Conservation (phyloP, 345 rosid genomes). For the Gossypium sturtianum region DNA sequence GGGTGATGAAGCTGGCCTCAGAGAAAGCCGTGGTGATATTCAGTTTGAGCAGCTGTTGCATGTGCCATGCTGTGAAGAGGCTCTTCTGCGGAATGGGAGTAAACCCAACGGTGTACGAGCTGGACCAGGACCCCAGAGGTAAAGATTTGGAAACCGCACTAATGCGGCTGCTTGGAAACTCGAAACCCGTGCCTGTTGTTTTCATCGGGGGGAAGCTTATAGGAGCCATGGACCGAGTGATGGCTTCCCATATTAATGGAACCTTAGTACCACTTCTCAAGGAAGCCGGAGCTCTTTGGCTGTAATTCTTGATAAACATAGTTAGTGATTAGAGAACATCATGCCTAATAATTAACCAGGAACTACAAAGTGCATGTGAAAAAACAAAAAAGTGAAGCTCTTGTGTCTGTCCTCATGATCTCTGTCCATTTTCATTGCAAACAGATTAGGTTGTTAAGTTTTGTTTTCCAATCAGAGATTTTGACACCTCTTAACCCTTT, state of each 20-base stretch:
- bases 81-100: constrained; percentile 71
- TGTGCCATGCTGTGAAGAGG: constrained; percentile 73
- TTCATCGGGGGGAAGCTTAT: constrained; percentile 63
- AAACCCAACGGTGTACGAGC: constrained; percentile 53
- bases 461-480: neutral
- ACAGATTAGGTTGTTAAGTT: neutral
- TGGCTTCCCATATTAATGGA: constrained; percentile 63
- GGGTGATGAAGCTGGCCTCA: constrained; percentile 41
- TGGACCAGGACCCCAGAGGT: constrained; percentile 56
- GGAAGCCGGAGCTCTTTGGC: constrained; percentile 80
- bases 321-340: neutral
- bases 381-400: neutral
- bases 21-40: constrained; percentile 65
- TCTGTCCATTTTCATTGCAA: neutral
- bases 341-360: neutral
- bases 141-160: constrained; percentile 47
- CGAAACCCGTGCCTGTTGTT: constrained; percentile 40
- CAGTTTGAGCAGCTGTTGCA: constrained; percentile 55
- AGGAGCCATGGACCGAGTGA: constrained; percentile 60
- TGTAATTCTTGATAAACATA: constrained; percentile 17
- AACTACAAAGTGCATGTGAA: neutral
- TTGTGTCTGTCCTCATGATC: neutral
- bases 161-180: constrained; percentile 30
- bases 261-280: constrained; percentile 60
- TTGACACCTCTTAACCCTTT: neutral